phyloP scores from a whole-genome alignment of 163 green algal species.

The Scenedesmus sp. region DNA sequence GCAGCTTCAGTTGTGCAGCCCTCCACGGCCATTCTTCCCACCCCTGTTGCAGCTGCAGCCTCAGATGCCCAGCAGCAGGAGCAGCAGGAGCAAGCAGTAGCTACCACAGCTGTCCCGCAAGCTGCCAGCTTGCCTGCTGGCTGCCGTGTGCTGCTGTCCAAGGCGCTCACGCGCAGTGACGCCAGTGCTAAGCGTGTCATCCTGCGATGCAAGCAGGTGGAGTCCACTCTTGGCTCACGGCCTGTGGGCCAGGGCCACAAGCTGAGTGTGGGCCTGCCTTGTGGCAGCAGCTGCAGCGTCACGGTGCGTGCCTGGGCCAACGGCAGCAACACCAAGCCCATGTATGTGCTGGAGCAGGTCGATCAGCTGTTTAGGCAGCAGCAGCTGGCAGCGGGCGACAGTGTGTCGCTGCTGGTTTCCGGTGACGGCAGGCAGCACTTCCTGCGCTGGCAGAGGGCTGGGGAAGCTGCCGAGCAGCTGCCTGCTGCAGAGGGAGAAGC shows the following conservation, averaged over 20 bases:
- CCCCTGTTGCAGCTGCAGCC: not conserved
- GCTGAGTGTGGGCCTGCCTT: not conserved
- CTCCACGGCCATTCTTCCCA: not conserved
- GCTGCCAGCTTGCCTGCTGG: not conserved
- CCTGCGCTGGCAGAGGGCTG: conserved; percentile 41
- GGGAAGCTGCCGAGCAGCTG: conserved; percentile 5
- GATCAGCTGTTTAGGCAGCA: conserved; percentile 69
- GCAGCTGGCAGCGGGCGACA: conserved; percentile 72
- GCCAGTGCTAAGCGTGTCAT: conserved; percentile 81
- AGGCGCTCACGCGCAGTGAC: conserved; percentile 82
- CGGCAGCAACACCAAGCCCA: conserved; percentile 80
- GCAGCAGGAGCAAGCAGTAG: not conserved
- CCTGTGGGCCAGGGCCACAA: conserved; percentile 1
- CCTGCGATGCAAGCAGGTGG: conserved; percentile 79
- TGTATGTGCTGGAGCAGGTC: conserved; percentile 87
- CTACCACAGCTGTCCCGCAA: not conserved
- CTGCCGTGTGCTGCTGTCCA: conserved; percentile 77
- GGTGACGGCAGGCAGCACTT: conserved; percentile 29
- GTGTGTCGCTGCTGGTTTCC: conserved; percentile 68
- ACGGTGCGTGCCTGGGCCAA: conserved; percentile 81
- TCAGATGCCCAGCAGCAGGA: not conserved
- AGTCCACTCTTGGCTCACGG: conserved; percentile 73
- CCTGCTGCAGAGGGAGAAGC: conserved; percentile 19
- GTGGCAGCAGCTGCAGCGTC: not conserved
- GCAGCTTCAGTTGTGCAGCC: not conserved